Base-by-base conservation (phyloP, 257 asterid genomes). In the Nicotiana tabacum region DNA sequence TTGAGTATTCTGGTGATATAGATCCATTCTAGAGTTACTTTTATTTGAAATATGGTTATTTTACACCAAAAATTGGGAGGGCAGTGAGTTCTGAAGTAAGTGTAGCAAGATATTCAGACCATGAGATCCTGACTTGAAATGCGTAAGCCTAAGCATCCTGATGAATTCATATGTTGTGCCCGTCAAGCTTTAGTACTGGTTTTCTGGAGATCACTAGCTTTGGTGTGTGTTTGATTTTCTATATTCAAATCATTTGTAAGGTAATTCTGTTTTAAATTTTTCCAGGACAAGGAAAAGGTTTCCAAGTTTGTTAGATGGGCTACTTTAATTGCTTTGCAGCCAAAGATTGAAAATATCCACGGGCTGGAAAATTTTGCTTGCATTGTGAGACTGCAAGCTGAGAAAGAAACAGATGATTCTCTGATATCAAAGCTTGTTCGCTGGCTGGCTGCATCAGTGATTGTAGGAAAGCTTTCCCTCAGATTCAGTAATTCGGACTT, bases 361-460 rank as follows among this genome's bases (percentile, higher is more conserved):
- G 85, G 81, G 74, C 65, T 83, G 51, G 90, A 89, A 82, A 89
- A 84, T 82, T 82, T 82, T 5, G 78, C 53, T 86, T 35, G 51
- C 84, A 66, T 30, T 81, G 61, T 65, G 56, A 51, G 68, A 39
- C 81, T 83, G 37, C 87, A 69, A 51, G 81, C 91, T 4, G 88
- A 84, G 70, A 87, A 81, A 81, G 83, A 84, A 24, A 69, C 83
- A 24, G 90, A 89, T 82, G 95, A 92, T 64, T 86, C 92, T 84
- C 90, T 92, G 64, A 77, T 85, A 77, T 83, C 93, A 74, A 94
- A 94, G 88, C 98, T 95, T 82, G 84, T 95, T 83, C 90, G 97
- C 83, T 95, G 99, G 98, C 84, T 95, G 85, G 83, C 91, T 82
- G 99, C 98, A 83, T 90, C 97, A 7, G 95, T 87, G 66, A 90